A percentile compares a stretch with the other conserved stretches of the same genome.
phyloP scores from a whole-genome alignment of 164 flowering plant species.

The Tetracentron sinense region DNA sequence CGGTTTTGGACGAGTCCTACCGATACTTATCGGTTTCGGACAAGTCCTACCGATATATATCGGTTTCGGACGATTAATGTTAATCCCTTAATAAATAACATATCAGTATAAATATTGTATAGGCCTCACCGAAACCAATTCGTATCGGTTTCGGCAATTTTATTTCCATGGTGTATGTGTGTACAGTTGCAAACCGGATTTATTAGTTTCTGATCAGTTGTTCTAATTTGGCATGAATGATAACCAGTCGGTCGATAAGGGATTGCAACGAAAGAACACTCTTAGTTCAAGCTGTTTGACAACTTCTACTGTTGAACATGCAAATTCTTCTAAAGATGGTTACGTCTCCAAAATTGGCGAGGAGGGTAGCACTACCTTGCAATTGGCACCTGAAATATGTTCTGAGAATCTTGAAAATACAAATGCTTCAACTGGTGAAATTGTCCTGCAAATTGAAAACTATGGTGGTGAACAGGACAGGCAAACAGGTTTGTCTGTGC shows the following conservation, averaged over 20 bases:
- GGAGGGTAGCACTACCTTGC: slow-evolving; percentile 5
- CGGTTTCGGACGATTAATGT: too few relatives aligned
- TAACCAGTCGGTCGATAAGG: slow-evolving; percentile 5
- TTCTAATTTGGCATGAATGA: slow-evolving; percentile 9
- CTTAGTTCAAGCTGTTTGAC: slow-evolving; percentile 9
- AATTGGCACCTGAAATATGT: slow-evolving; percentile 8
- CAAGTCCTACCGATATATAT: too few relatives aligned
- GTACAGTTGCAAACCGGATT: slow-evolving; percentile 3
- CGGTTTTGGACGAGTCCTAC: too few relatives aligned
- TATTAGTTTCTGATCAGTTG: background rate
- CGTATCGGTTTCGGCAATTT: too few relatives aligned
- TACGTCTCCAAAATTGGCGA: background rate
- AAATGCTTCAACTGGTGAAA: slow-evolving; percentile 7
- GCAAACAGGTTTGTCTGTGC: slow-evolving; percentile 10
- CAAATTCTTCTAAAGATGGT: slow-evolving; percentile 3
- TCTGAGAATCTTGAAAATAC: slow-evolving; percentile 8
- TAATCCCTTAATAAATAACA: too few relatives aligned
- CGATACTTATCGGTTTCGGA: too few relatives aligned
- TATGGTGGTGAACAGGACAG: slow-evolving; percentile 9
- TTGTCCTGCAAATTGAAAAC: slow-evolving; percentile 10
- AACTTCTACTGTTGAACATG: slow-evolving; percentile 4
- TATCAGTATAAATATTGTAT: too few relatives aligned
- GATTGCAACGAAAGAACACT: slow-evolving; percentile 4
- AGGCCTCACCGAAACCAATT: too few relatives aligned
- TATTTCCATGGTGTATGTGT: too few relatives aligned